Base-by-base conservation (phyloP, 176 grass and related monocot species). In the bread wheat (Triticum aestivum) region DNA sequence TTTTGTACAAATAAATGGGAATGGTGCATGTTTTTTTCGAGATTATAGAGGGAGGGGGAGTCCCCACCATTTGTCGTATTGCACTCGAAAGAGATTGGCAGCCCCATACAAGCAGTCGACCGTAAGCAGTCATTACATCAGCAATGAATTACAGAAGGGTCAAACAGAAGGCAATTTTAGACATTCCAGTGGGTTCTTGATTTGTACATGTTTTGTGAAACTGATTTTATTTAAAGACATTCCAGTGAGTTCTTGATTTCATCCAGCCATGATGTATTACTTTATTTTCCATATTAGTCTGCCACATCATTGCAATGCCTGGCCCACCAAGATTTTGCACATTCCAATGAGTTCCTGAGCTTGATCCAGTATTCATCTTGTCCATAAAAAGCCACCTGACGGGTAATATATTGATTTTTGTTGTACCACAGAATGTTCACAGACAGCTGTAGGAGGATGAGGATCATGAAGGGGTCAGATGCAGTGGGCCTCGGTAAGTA, bases 401-500 rank as follows among this genome's bases (percentile, higher is more conserved):
- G 1, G 29, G 18, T 87, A 44, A 83, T 17, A 87, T 65, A 54
- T 89, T 64, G 18, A 67, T 65, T 45, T 45, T 58, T 81, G 5
- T 27, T 59, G 59, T 68, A 37, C 75, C 35, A 45, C 81, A 91
- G 89, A 75, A 91, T 91, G 89, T 91, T 91, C 85, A 80, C 45
- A 24, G 85, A 79, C 80, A 84, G 45, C 80, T 91, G 85, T 49
- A 87, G 89, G 75, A 87, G 89, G 85, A 81, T 91, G 67, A 84
- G 89, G 80, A 91, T 91, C 69, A 91, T 91, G 89, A 91, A 91
- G 89, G 80, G 85, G 20, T 84, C 89, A 17, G 89, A 91, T 80
- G 89, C 89, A 79, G 89, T 91, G 66, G 89, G 89, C 58, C 85
- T 91, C 68, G 85, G 89, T 91, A 91, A 91, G 89, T 84, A 79